phyloP scores from a whole-genome alignment of 169 alveolate genomes.

The Eimeria falciformis region DNA sequence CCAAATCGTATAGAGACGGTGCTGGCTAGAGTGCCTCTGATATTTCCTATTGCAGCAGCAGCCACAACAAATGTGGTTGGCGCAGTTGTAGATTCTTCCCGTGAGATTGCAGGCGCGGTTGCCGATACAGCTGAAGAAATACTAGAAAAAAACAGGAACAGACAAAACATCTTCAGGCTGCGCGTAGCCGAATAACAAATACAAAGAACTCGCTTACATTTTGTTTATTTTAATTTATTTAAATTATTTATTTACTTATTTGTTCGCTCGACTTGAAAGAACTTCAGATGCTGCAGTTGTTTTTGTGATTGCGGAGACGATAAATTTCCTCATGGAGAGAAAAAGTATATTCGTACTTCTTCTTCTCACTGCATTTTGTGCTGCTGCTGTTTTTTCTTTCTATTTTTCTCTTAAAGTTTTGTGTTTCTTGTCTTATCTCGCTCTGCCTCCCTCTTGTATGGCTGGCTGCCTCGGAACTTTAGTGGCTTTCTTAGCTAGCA shows the following conservation, averaged over 20 bases:
- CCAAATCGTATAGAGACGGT: constrained; percentile 12
- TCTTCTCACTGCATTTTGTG: background rate
- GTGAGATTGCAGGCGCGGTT: background rate
- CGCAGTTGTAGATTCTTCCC: background rate
- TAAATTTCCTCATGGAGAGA: background rate
- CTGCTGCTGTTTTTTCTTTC: background rate
- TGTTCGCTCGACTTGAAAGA: too few species aligned
- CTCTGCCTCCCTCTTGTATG: too few species aligned
- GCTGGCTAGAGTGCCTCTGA: constrained; percentile 3
- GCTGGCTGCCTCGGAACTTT: too few species aligned
- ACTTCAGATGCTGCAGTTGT: background rate
- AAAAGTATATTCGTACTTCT: background rate
- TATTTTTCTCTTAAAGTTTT: background rate
- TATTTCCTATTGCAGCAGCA: constrained; percentile 42
- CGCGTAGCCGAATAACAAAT: too few species aligned
- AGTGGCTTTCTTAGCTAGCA: too few species aligned
- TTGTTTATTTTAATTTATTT: too few species aligned
- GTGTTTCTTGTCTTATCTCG: too few species aligned
- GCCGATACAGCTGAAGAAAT: background rate
- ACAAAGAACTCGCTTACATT: too few species aligned
- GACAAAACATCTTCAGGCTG: too few species aligned
- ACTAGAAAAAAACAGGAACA: background rate
- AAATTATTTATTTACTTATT: too few species aligned
- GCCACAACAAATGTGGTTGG: constrained; percentile 15
- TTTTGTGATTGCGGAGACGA: too few species aligned